Evolutionary conservation across 495 filamentous ascomycete species (phyloP).

Genomic region (Tuber melanosporum): DNA sequence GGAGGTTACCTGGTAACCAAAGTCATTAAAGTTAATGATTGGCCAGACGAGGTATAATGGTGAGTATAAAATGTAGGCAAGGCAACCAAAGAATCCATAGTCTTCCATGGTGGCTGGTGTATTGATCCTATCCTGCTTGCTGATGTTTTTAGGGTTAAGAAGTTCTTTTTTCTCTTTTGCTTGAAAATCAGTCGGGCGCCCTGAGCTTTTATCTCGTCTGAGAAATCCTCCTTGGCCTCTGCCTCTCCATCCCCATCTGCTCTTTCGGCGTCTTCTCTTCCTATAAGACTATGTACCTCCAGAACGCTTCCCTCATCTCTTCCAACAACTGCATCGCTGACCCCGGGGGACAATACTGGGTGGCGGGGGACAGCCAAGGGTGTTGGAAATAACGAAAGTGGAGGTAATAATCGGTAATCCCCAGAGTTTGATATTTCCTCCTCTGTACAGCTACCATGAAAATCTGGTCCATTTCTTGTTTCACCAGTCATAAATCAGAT

Average conservation of each 20-base stretch:
- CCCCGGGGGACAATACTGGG: no score
- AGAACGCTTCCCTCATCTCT: constrained; percentile 55
- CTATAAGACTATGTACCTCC: constrained; percentile 60
- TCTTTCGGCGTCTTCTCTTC: constrained; percentile 25
- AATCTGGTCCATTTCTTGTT: no score
- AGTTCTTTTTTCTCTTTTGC: constrained; percentile 98
- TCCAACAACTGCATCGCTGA: background rate
- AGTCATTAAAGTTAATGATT: constrained; percentile 97
- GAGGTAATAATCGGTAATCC: no score
- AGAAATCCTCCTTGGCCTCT: constrained; percentile 2
- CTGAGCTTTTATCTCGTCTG: constrained; percentile 14
- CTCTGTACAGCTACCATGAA: no score
- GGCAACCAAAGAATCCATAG: constrained; percentile 73
- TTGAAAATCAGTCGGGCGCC: constrained; percentile 36
- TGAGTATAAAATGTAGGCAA: constrained; percentile 83
- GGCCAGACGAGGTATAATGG: constrained; percentile 90
- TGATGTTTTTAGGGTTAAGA: constrained; percentile 74
- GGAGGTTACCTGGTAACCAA: constrained; percentile 72
- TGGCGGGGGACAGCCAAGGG: no score
- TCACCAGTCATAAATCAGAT: no score
- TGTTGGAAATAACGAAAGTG: no score
- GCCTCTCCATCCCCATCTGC: background rate
- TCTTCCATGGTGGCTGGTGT: constrained; percentile 64
- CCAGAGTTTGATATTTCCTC: no score
- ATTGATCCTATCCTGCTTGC: constrained; percentile 75